A percentile compares a stretch with the other conserved stretches of the same genome.
Conservation (phyloP, 257 asterid genomes). For the Thymus quinquecostatus region DNA sequence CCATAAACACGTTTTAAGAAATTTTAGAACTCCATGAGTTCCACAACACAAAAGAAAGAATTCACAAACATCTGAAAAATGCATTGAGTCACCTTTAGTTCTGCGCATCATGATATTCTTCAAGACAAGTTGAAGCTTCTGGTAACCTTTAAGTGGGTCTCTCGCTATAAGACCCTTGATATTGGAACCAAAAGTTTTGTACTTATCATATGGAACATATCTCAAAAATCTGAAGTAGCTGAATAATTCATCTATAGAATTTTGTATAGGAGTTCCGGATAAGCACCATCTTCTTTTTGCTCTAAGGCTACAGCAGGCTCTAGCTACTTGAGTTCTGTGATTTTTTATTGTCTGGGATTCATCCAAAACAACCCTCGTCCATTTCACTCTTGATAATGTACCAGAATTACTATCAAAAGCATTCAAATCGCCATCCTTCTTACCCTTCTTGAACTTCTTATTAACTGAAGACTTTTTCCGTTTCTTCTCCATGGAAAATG, state of each 20-base stretch:
- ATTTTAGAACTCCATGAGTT: background rate
- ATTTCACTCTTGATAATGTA: slow-evolving; percentile 81
- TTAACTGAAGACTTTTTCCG: slow-evolving; percentile 54
- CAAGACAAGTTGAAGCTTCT: slow-evolving; percentile 82
- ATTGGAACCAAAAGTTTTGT: slow-evolving; percentile 61
- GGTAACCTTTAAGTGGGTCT: slow-evolving; percentile 74
- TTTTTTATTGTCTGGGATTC: slow-evolving; percentile 97
- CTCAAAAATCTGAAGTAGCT: slow-evolving; percentile 97
- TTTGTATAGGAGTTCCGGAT: slow-evolving; percentile 99
- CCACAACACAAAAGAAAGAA: background rate
- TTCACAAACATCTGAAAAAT: slow-evolving; percentile 6
- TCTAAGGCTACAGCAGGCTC: slow-evolving; percentile 98
- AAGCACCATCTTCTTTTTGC: slow-evolving; percentile 99
- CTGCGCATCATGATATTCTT: slow-evolving; percentile 94
- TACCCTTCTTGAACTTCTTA: slow-evolving; percentile 75
- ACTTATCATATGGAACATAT: slow-evolving; percentile 89
- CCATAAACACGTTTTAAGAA: background rate
- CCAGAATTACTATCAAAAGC: slow-evolving; percentile 75
- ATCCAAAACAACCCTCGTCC: slow-evolving; percentile 96
- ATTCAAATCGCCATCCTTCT: slow-evolving; percentile 53
- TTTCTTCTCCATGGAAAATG: slow-evolving; percentile 63
- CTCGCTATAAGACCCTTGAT: slow-evolving; percentile 73
- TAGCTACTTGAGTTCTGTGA: slow-evolving; percentile 95
- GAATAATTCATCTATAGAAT: slow-evolving; percentile 88
- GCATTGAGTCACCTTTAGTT: slow-evolving; percentile 72